Conservation (phyloP, 805 yeast species). For the Starmerella bombicola region DNA sequence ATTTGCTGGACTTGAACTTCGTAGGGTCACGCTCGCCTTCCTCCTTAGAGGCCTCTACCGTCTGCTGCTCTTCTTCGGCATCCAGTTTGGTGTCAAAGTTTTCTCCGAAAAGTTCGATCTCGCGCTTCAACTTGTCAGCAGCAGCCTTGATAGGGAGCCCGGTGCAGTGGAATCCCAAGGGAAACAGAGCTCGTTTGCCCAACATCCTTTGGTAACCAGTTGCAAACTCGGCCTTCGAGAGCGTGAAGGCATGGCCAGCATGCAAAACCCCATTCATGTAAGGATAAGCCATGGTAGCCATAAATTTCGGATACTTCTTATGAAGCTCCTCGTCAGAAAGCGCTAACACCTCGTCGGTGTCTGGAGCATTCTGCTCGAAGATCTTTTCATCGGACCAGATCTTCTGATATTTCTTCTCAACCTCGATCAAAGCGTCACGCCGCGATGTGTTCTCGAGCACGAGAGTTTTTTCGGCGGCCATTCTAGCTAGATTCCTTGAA, state of each 20-base stretch:
- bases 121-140: slow-evolving; percentile 90
- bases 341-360: slow-evolving; percentile 43
- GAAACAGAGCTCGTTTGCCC: slow-evolving; percentile 85
- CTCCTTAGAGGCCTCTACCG: slow-evolving; percentile 24
- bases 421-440: slow-evolving; percentile 82
- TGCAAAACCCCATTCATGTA: slow-evolving; percentile 98
- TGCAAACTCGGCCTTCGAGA: slow-evolving; percentile 85
- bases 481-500: not conserved
- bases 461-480: slow-evolving; percentile 22
- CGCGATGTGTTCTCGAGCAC: slow-evolving; percentile 59
- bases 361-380: slow-evolving; percentile 82
- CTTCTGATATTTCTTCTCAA: slow-evolving; percentile 79
- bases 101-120: slow-evolving; percentile 77
- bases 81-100: slow-evolving; percentile 40
- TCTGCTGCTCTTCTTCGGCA: slow-evolving; percentile 41
- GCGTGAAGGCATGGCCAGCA: slow-evolving; percentile 93
- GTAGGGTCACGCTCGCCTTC: slow-evolving; percentile 61
- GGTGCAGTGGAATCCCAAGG: slow-evolving; percentile 97
- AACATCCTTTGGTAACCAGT: slow-evolving; percentile 90
- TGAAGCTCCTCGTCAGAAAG: slow-evolving; percentile 60
- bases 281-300: slow-evolving; percentile 94
- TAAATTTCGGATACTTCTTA: slow-evolving; percentile 68
- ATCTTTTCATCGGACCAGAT: slow-evolving; percentile 77
- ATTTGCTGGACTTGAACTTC: slow-evolving; percentile 82
- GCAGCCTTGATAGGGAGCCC: slow-evolving; percentile 96